Evolutionary conservation across 1,284 basidiomycete species (phyloP).

Genomic region (Peniophora sp.): DNA sequence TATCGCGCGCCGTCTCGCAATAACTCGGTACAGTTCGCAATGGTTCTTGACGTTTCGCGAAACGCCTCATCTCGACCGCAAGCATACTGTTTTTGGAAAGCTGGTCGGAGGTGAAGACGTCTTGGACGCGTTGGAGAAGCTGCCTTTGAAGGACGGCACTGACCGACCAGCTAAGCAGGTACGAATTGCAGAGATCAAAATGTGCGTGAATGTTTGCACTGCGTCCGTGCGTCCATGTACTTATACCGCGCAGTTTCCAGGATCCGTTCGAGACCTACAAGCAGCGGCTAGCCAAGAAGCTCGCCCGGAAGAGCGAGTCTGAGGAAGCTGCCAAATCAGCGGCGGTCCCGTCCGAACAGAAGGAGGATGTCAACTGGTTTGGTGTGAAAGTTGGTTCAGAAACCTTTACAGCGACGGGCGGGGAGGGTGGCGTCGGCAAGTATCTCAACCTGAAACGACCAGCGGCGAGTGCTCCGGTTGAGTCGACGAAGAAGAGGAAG

Average conservation of each 20-base stretch:
- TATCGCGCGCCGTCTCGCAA: not conserved
- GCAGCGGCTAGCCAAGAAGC: constrained; percentile 62
- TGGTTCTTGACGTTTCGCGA: constrained; percentile 86
- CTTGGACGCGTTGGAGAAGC: constrained; percentile 74
- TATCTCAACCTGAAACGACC: constrained; percentile 57
- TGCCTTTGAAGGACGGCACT: constrained; percentile 76
- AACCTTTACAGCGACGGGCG: constrained; percentile 17
- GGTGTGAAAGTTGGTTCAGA: constrained; percentile 64
- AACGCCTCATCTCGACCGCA: constrained; percentile 74
- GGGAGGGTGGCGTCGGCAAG: constrained; percentile 45
- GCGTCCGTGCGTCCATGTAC: not conserved
- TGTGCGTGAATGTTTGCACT: constrained; percentile 37
- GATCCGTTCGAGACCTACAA: constrained; percentile 87
- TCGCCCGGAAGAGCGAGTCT: constrained; percentile 59
- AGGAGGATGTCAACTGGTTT: constrained; percentile 77
- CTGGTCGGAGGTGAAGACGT: constrained; percentile 92
- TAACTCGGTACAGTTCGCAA: constrained; percentile 52
- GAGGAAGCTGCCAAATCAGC: constrained; percentile 27
- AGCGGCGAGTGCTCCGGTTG: constrained; percentile 21
- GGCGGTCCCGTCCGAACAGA: constrained; percentile 28
- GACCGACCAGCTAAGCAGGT: constrained; percentile 84
- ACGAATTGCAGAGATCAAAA: constrained; percentile 68
- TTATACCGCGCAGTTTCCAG: constrained; percentile 47
- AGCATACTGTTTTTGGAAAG: constrained; percentile 96
- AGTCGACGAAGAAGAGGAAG: constrained; percentile 64